phyloP scores from a whole-genome alignment of 768 basidiomycete species.

The Amanita brunnescens region DNA sequence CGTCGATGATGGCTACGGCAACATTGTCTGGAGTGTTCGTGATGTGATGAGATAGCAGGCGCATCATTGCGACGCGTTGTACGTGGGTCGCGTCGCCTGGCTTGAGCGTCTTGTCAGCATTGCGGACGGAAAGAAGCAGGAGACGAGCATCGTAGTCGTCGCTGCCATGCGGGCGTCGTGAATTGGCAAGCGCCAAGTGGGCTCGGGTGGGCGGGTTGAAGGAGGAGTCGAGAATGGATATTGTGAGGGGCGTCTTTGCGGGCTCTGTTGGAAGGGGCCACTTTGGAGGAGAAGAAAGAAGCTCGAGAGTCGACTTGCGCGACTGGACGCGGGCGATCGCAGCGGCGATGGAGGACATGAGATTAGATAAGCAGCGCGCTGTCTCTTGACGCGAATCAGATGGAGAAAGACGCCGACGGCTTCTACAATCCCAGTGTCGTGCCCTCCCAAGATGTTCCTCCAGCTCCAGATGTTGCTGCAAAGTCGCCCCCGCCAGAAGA shows the following conservation, averaged over 20 bases:
- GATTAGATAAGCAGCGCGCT: conserved; percentile 9
- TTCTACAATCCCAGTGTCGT: conserved; percentile 61
- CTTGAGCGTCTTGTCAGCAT: conserved; percentile 75
- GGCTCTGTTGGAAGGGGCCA: conserved; percentile 50
- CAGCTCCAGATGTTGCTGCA: neutral
- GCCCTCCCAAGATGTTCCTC: neutral
- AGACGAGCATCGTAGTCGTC: conserved; percentile 62
- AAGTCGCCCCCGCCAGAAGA: conserved; percentile 6
- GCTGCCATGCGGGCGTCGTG: conserved; percentile 19
- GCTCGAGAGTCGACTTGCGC: conserved; percentile 21
- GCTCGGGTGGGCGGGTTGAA: conserved; percentile 90
- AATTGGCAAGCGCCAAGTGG: conserved; percentile 68
- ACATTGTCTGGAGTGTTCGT: conserved; percentile 32
- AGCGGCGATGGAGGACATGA: neutral
- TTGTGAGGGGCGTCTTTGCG: conserved; percentile 25
- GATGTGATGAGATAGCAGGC: conserved; percentile 48
- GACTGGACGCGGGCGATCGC: neutral
- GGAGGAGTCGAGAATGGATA: conserved; percentile 83
- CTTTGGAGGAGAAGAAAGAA: conserved; percentile 49
- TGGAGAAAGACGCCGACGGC: conserved; percentile 75
- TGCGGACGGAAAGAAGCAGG: conserved; percentile 75
- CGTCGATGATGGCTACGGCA: conserved; percentile 76
- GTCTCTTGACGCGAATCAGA: conserved; percentile 13
- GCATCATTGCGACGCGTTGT: conserved; percentile 89
- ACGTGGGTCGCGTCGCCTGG: conserved; percentile 61